Percentiles rank a stretch among this genome's conserved stretches.
These are phyloP conservation scores for Penicillium crystallinum DNA, from an alignment of 495 filamentous ascomycete genomes.

Conservation along the genomic window DNA sequence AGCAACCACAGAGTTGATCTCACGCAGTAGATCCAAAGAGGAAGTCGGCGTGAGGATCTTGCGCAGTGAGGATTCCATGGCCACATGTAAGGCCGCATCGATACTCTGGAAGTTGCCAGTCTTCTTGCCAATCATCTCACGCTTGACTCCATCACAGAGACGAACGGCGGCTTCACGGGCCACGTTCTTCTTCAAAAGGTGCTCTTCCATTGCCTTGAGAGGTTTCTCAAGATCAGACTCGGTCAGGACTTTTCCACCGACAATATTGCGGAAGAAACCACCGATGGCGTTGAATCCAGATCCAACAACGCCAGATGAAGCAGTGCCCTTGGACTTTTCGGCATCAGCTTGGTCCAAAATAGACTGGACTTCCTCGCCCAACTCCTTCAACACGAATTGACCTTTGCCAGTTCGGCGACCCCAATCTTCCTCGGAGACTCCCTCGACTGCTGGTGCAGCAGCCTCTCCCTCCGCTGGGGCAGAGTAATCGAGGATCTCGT, in stretches of 20 bases:
- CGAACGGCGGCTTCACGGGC: slow-evolving; percentile 90
- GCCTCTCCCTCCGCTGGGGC: slow-evolving; percentile 46
- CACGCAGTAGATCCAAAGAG: slow-evolving; percentile 87
- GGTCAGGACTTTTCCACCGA: slow-evolving; percentile 87
- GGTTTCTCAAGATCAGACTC: slow-evolving; percentile 84
- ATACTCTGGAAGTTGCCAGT: slow-evolving; percentile 92
- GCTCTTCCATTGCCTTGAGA: slow-evolving; percentile 92
- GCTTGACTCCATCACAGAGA: slow-evolving; percentile 85
- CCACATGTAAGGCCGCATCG: slow-evolving; percentile 70
- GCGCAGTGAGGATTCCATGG: slow-evolving; percentile 83
- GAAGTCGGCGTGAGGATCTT: slow-evolving; percentile 95
- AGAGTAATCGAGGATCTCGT: slow-evolving; percentile 82
- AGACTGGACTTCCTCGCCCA: slow-evolving; percentile 88
- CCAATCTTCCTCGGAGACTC: slow-evolving; percentile 72
- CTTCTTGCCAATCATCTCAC: slow-evolving; percentile 83
- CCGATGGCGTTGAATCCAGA: slow-evolving; percentile 74
- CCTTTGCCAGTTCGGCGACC: slow-evolving; percentile 80
- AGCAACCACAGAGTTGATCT: slow-evolving; percentile 75
- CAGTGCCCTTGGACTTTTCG: slow-evolving; percentile 49
- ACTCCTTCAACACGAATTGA: slow-evolving; percentile 87
- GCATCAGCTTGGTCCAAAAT: slow-evolving; percentile 70
- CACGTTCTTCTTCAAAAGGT: slow-evolving; percentile 92
- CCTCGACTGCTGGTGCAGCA: slow-evolving; percentile 57
- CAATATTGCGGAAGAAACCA: slow-evolving; percentile 85
- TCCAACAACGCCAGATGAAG: slow-evolving; percentile 61